Evolutionary conservation across 108 stramenopile species (phyloP).

Genomic region (Cyclotella baltica): DNA sequence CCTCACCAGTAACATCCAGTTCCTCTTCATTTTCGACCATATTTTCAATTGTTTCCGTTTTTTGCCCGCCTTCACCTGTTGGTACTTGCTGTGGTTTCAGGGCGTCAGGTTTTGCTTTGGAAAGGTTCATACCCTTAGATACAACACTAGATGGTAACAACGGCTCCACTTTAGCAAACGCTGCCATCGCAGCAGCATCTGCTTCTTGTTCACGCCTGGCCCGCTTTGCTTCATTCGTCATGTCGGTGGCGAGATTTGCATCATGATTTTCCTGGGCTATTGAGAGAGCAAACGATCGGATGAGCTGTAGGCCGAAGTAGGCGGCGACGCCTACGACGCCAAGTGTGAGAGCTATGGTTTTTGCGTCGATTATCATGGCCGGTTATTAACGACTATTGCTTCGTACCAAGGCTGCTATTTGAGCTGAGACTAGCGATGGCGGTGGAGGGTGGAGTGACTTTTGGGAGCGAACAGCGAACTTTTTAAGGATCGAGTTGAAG

Average conservation of each 20-base stretch:
- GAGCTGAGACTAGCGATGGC: too few species aligned
- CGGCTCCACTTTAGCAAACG: conserved; percentile 83
- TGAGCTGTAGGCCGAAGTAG: conserved; percentile 64
- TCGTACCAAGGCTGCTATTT: too few species aligned
- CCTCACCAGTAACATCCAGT: not conserved
- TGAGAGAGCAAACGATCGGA: conserved; percentile 76
- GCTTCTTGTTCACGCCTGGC: conserved; percentile 71
- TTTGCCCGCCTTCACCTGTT: not conserved
- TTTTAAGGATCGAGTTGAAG: too few species aligned
- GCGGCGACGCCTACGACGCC: conserved; percentile 59
- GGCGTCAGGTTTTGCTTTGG: conserved; percentile 10
- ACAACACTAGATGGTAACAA: conserved; percentile 56
- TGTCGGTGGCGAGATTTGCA: conserved; percentile 74
- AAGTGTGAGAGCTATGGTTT: conserved; percentile 67
- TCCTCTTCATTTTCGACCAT: not conserved
- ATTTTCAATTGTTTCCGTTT: not conserved
- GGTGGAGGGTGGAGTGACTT: too few species aligned
- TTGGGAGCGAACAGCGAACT: too few species aligned
- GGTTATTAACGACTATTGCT: too few species aligned
- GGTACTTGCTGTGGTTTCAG: conserved; percentile 4
- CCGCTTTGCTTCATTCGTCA: conserved; percentile 68
- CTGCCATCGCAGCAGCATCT: conserved; percentile 74
- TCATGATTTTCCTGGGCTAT: conserved; percentile 90
- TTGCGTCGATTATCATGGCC: conserved; percentile 85
- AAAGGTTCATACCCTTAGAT: conserved; percentile 12